Evolutionary conservation across 257 asterid species (phyloP).

Genomic region (Solanum dulcamara): DNA sequence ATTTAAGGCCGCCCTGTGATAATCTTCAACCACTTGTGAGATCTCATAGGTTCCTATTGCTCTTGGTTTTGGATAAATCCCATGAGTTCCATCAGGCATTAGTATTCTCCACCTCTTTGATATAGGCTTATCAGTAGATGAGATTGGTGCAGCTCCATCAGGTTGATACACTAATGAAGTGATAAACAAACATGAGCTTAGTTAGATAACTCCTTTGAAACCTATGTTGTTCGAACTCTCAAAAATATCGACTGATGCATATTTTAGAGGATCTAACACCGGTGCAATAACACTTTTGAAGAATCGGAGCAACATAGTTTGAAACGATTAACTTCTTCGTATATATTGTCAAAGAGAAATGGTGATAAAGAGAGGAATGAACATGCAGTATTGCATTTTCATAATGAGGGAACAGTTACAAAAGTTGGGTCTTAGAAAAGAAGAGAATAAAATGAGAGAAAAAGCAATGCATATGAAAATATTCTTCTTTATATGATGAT

Average conservation of each 20-base stretch:
- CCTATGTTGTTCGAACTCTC: background rate
- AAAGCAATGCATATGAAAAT: background rate
- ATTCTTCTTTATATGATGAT: background rate
- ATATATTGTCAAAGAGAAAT: background rate
- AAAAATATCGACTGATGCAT: background rate
- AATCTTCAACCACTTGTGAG: conserved; percentile 46
- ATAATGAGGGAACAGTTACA: background rate
- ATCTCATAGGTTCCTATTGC: conserved; percentile 40
- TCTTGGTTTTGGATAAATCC: conserved; percentile 59
- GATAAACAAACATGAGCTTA: background rate
- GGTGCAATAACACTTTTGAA: background rate
- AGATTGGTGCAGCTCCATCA: conserved; percentile 53
- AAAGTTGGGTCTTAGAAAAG: background rate
- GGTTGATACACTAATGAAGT: conserved; percentile 64
- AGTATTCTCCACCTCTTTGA: conserved; percentile 93
- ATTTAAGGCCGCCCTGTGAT: conserved; percentile 75
- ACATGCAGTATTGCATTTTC: background rate
- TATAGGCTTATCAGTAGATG: conserved; percentile 78
- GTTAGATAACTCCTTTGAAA: background rate
- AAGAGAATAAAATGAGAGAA: background rate
- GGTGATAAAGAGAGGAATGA: background rate
- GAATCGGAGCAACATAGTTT: background rate
- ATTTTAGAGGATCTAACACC: background rate
- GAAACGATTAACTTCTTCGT: background rate
- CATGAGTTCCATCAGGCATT: conserved; percentile 66